A percentile compares a stretch with the other conserved stretches of the same genome.
phyloP scores from a whole-genome alignment of 371 early-diverging fungal species.

The Smittium culicis region DNA sequence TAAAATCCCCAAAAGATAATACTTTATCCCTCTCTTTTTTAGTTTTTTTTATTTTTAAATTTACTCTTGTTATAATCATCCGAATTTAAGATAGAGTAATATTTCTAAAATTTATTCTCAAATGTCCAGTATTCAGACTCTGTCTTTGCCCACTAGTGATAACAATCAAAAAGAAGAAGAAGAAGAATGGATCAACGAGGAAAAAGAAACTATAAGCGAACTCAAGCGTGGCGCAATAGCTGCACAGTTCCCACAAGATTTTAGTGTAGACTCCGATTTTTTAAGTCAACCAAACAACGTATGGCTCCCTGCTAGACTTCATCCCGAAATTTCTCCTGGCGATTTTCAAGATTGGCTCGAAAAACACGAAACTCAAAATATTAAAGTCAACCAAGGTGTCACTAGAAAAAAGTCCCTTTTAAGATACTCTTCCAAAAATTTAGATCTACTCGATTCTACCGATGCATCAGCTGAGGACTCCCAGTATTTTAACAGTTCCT shows the following conservation, averaged over 20 bases:
- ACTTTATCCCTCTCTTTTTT: too few relatives aligned
- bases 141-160: too few relatives aligned
- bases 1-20: too few relatives aligned
- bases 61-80: too few relatives aligned
- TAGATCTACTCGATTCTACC: not conserved
- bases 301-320: conserved; percentile 35
- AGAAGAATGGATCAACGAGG: conserved; percentile 25
- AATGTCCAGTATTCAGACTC: too few relatives aligned
- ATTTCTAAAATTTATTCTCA: too few relatives aligned
- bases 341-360: conserved; percentile 34
- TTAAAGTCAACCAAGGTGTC: conserved; percentile 21
- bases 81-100: too few relatives aligned
- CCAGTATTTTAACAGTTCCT: not conserved
- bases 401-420: conserved; percentile 25
- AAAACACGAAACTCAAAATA: conserved; percentile 30
- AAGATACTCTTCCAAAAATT: not conserved
- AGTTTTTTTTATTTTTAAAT: too few relatives aligned
- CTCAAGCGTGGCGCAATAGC: conserved; percentile 31
- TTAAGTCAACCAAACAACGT: conserved; percentile 23
- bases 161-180: conserved; percentile 1
- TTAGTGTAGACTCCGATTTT: conserved; percentile 26
- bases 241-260: not conserved
- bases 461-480: not conserved
- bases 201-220: conserved; percentile 33
- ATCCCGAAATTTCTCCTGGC: conserved; percentile 34